Conservation (phyloP, 495 filamentous ascomycete genomes). For the Daldinia childiae region DNA sequence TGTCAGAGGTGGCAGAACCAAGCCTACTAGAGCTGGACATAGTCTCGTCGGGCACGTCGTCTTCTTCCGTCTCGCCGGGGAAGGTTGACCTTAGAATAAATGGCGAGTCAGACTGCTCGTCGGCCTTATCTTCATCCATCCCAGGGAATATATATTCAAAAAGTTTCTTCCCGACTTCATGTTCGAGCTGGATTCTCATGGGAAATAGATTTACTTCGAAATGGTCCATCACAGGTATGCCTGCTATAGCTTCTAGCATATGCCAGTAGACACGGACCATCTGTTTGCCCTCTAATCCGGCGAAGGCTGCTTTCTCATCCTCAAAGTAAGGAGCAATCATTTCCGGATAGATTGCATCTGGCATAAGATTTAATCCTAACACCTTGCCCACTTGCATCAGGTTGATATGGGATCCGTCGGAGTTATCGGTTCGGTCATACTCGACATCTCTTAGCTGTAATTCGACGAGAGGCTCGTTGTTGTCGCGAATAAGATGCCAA, state of each 20-base stretch:
- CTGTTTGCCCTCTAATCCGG: conserved; percentile 64
- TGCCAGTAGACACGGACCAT: conserved; percentile 97
- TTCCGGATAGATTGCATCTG: conserved; percentile 90
- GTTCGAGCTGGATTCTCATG: conserved; percentile 92
- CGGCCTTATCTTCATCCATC: conserved; percentile 52
- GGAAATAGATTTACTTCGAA: conserved; percentile 96
- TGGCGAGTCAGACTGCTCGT: conserved; percentile 72
- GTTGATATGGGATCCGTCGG: conserved; percentile 95
- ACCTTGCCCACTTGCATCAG: conserved; percentile 84
- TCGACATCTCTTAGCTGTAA: conserved; percentile 88
- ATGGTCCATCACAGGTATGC: conserved; percentile 95
- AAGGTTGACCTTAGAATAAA: conserved; percentile 84
- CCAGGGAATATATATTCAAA: conserved; percentile 99
- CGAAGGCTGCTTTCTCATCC: conserved; percentile 59
- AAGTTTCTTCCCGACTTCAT: conserved; percentile 89
- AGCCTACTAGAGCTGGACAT: conserved; percentile 44
- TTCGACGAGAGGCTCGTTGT: conserved; percentile 88
- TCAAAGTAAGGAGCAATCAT: conserved; percentile 92
- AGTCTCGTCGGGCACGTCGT: conserved; percentile 59
- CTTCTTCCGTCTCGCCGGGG: conserved; percentile 71
- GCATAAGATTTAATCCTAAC: conserved; percentile 85
- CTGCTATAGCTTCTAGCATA: conserved; percentile 97
- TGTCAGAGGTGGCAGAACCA: conserved; percentile 47
- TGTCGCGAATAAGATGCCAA: conserved; percentile 92
- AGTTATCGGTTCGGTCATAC: conserved; percentile 94